These are phyloP conservation scores for Phytophthora chlamydospora DNA, from an alignment of 352 stramenopile genomes.

Conservation along the genomic window DNA sequence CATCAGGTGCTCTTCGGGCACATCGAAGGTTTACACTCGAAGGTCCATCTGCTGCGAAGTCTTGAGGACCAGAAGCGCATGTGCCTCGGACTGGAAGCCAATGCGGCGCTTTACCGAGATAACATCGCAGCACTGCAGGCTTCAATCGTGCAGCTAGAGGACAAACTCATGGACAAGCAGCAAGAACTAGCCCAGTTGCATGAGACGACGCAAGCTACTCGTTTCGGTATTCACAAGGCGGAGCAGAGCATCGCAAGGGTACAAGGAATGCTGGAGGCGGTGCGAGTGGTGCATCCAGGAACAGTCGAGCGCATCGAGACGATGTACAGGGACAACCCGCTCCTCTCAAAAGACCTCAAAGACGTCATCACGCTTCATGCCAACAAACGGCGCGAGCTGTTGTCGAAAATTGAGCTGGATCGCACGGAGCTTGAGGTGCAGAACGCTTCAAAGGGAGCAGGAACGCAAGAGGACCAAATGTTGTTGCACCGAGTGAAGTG, in stretches of 20 bases:
- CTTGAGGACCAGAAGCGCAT: conserved; percentile 84
- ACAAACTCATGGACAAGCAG: conserved; percentile 67
- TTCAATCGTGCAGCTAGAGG: conserved; percentile 61
- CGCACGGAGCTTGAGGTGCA: conserved; percentile 63
- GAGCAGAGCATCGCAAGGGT: conserved; percentile 77
- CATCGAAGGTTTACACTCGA: conserved; percentile 71
- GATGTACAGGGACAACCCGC: conserved; percentile 66
- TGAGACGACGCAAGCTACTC: conserved; percentile 64
- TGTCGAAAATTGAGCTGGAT: conserved; percentile 63
- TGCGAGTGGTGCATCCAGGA: conserved; percentile 70
- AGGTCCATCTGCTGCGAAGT: conserved; percentile 62
- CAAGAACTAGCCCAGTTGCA: conserved; percentile 63
- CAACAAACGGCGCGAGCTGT: conserved; percentile 51
- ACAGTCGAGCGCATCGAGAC: conserved; percentile 71
- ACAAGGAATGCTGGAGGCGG: conserved; percentile 75
- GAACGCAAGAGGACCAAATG: conserved; percentile 57
- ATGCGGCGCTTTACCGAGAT: conserved; percentile 62
- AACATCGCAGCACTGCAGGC: conserved; percentile 66
- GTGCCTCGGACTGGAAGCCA: conserved; percentile 65
- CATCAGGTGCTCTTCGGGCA: conserved; percentile 77
- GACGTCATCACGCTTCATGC: conserved; percentile 61
- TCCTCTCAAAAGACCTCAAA: conserved; percentile 70
- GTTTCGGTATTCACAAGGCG: conserved; percentile 72
- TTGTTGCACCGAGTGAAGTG: conserved; percentile 79
- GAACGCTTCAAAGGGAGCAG: conserved; percentile 30